Percentiles rank a stretch among this genome's conserved stretches.
These are phyloP conservation scores for Monosporozyma solicola DNA, from an alignment of 805 yeast genomes.

Conservation along the genomic window DNA sequence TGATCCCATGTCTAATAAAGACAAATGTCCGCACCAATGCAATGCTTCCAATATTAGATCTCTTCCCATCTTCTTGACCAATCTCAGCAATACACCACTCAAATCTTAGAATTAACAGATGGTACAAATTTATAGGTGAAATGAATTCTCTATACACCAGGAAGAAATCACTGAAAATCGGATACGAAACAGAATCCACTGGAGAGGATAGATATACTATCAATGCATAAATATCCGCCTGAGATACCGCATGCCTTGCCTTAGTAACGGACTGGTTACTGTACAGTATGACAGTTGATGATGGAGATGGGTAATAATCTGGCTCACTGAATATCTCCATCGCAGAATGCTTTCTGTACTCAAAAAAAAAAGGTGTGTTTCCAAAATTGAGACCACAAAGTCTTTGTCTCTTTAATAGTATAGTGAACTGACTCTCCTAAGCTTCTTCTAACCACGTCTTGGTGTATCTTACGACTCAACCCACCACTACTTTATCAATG, in stretches of 20 bases:
- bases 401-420: background rate
- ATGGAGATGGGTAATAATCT: slow-evolving; percentile 27
- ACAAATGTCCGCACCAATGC: slow-evolving; percentile 78
- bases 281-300: slow-evolving; percentile 19
- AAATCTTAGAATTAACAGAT: slow-evolving; percentile 53
- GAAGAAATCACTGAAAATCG: slow-evolving; percentile 75
- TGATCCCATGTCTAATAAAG: slow-evolving; percentile 78
- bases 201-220: slow-evolving; percentile 63
- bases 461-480: background rate
- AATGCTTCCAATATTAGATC: slow-evolving; percentile 43
- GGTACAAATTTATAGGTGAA: slow-evolving; percentile 47
- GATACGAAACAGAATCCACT: slow-evolving; percentile 59
- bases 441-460: background rate
- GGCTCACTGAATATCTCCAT: slow-evolving; percentile 19
- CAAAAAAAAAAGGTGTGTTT: background rate
- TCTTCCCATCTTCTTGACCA: slow-evolving; percentile 3
- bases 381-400: background rate
- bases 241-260: slow-evolving; percentile 12
- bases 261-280: slow-evolving; percentile 6
- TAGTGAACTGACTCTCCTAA: background rate
- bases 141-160: slow-evolving; percentile 70
- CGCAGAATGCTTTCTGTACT: background rate
- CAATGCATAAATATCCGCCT: slow-evolving; percentile 30
- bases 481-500: background rate
- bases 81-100: slow-evolving; percentile 56